Conservation (phyloP, 2,329 filamentous ascomycete genomes). For the Apiospora aurea region DNA sequence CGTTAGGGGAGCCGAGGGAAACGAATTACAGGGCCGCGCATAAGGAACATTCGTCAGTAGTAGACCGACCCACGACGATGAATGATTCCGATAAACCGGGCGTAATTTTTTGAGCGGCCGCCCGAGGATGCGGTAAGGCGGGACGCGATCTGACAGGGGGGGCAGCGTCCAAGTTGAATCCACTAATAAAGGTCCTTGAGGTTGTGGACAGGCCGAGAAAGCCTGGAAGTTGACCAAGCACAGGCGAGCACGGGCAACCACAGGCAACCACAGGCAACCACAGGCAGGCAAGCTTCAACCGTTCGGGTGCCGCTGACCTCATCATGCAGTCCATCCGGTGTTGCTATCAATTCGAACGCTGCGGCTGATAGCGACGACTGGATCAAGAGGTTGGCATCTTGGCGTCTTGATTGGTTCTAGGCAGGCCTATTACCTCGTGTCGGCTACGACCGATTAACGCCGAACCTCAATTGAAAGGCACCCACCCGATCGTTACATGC, state of each 20-base stretch:
- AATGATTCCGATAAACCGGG: conserved; percentile 22
- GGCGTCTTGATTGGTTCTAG: background rate
- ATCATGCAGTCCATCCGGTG: background rate
- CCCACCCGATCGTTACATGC: background rate
- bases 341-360: background rate
- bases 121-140: conserved; percentile 1
- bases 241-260: background rate
- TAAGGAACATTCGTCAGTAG: background rate
- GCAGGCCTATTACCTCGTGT: background rate
- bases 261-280: background rate
- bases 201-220: background rate
- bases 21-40: background rate
- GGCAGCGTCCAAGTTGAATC: background rate
- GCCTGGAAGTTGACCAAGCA: background rate
- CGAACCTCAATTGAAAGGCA: background rate
- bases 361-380: background rate
- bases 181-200: background rate
- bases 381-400: background rate
- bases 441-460: background rate
- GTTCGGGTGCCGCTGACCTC: conserved; percentile 6
- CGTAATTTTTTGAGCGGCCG: conserved; percentile 27
- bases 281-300: background rate
- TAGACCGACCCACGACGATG: conserved; percentile 15
- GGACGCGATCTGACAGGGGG: background rate
- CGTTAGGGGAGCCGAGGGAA: background rate